Evolutionary conservation across 2,329 filamentous ascomycete genomes (phyloP).

Genomic region (Alternaria rosae): DNA sequence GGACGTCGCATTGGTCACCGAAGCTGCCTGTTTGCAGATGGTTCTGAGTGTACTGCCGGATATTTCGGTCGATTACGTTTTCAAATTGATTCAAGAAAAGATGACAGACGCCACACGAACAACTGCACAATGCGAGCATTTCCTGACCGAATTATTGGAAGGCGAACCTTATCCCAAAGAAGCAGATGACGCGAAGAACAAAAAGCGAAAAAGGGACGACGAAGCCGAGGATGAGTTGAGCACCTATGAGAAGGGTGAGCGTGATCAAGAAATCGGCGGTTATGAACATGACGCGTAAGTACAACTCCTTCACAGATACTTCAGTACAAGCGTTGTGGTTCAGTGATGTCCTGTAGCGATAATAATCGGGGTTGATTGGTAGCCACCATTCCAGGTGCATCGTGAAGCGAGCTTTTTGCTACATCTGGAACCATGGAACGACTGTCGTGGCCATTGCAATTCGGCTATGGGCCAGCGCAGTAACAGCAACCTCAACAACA

Average conservation of each 20-base stretch:
- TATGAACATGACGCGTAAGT: conserved; percentile 44
- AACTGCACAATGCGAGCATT: conserved; percentile 30
- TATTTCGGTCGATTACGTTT: conserved; percentile 42
- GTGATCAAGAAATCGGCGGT: conserved; percentile 7
- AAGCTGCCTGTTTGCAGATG: conserved; percentile 39
- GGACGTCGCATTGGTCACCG: conserved; percentile 20
- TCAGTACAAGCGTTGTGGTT: background rate
- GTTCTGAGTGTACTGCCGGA: conserved; percentile 47
- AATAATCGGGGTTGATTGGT: background rate
- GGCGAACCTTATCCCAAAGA: conserved; percentile 46
- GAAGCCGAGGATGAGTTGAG: conserved; percentile 30
- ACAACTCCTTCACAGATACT: background rate
- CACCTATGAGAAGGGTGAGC: conserved; percentile 33
- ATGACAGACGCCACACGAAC: conserved; percentile 34
- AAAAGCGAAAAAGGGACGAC: conserved; percentile 42
- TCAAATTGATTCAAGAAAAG: conserved; percentile 33
- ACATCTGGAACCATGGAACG: conserved; percentile 8
- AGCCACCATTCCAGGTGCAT: background rate
- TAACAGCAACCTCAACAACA: background rate
- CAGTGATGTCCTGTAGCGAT: background rate
- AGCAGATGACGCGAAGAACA: conserved; percentile 31
- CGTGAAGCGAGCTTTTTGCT: conserved; percentile 10
- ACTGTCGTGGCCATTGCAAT: background rate
- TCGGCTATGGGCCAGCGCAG: conserved; percentile 1
- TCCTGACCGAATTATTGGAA: conserved; percentile 43